Percentiles rank a stretch among this genome's conserved stretches.
phyloP scores from a whole-genome alignment of 495 filamentous ascomycete species.

The Talaromyces stipitatus region DNA sequence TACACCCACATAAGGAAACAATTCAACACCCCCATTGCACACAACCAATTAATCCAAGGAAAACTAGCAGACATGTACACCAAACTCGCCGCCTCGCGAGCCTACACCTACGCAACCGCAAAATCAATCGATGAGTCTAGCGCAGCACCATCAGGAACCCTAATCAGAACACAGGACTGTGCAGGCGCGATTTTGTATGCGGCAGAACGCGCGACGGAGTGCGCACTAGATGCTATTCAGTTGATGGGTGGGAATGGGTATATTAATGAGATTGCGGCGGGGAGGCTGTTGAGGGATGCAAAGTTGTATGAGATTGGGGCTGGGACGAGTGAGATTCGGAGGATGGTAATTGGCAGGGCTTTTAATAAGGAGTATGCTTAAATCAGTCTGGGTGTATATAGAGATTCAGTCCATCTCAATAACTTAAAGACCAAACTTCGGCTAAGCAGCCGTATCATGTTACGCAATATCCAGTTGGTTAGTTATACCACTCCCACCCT shows the following conservation, averaged over 20 bases:
- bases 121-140: conserved; percentile 65
- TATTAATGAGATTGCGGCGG: conserved; percentile 88
- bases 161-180: conserved; percentile 80
- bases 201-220: conserved; percentile 87
- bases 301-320: conserved; percentile 97
- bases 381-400: too few species aligned
- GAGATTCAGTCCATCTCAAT: too few species aligned
- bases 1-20: conserved; percentile 87
- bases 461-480: too few species aligned
- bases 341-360: conserved; percentile 89
- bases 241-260: conserved; percentile 94
- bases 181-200: conserved; percentile 92
- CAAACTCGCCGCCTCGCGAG: conserved; percentile 70
- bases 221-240: conserved; percentile 85
- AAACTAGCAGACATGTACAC: conserved; percentile 97
- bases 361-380: conserved; percentile 84
- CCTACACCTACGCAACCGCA: conserved; percentile 78
- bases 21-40: conserved; percentile 79
- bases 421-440: too few species aligned
- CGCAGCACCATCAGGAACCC: conserved; percentile 21
- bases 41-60: conserved; percentile 90
- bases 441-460: too few species aligned
- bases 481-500: too few species aligned
- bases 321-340: conserved; percentile 86
- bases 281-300: conserved; percentile 75